Percentiles rank a stretch among this genome's conserved stretches.
Evolutionary conservation across 768 basidiomycete species (phyloP).

Genomic region (Tylopilus sp.): DNA sequence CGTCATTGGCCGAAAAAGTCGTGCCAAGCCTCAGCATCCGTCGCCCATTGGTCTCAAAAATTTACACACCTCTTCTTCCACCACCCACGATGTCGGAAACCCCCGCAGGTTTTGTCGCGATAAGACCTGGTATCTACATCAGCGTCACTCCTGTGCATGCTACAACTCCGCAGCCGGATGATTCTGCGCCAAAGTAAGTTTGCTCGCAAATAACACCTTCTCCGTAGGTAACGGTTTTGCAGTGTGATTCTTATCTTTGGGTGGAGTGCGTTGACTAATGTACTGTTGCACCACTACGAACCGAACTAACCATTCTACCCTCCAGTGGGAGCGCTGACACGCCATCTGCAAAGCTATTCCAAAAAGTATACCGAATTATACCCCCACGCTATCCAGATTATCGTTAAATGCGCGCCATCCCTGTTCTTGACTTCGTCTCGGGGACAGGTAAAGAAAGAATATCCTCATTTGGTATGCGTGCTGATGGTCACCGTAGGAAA

Average conservation of each 20-base stretch:
- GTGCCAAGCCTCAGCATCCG: background rate
- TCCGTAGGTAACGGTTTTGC: background rate
- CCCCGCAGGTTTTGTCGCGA: constrained; percentile 1
- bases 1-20: background rate
- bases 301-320: background rate
- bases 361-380: constrained; percentile 23
- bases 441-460: constrained; percentile 10
- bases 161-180: background rate
- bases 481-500: constrained; percentile 14
- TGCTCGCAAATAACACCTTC: background rate
- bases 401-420: constrained; percentile 22
- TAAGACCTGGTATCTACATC: background rate
- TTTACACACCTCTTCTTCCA: background rate
- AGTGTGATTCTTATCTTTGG: constrained; percentile 31
- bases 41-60: background rate
- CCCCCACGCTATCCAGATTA: constrained; percentile 26
- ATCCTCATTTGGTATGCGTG: background rate
- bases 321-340: constrained; percentile 27
- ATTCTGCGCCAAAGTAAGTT: constrained; percentile 22
- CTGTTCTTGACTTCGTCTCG: constrained; percentile 16
- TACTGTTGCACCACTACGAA: background rate
- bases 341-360: constrained; percentile 25
- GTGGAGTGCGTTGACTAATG: constrained; percentile 20
- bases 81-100: background rate
- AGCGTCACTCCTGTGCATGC: background rate